phyloP scores from a whole-genome alignment of 202 grass and related monocot species.

The Saccharum hybrid region DNA sequence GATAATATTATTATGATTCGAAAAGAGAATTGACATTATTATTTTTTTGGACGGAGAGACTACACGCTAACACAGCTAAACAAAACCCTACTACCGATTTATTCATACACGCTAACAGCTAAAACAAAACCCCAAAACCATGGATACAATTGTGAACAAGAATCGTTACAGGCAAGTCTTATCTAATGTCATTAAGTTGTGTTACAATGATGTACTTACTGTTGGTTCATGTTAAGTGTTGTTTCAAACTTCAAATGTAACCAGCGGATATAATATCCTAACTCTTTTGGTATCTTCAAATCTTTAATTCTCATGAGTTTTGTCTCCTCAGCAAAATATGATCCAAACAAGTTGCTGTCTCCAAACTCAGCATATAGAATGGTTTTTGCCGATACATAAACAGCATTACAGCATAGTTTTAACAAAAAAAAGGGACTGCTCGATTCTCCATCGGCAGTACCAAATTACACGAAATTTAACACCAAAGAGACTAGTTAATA shows the following conservation, averaged over 20 bases:
- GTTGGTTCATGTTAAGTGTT: background rate
- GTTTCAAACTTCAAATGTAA: background rate
- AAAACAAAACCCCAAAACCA: too few species aligned
- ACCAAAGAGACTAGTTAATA: slow-evolving; percentile 35
- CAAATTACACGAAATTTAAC: slow-evolving; percentile 24
- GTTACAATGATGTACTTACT: background rate
- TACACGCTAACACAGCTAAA: background rate
- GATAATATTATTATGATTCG: background rate
- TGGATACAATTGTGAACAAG: background rate
- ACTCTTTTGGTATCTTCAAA: too few species aligned
- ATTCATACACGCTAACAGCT: too few species aligned
- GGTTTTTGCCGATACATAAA: slow-evolving; percentile 19
- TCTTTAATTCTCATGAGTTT: too few species aligned
- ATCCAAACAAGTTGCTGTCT: background rate
- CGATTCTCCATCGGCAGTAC: slow-evolving; percentile 33
- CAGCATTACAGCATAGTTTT: slow-evolving; percentile 6
- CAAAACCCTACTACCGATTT: too few species aligned
- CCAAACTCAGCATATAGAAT: slow-evolving; percentile 24
- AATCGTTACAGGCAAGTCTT: background rate
- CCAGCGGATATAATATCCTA: too few species aligned
- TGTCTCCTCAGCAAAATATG: too few species aligned
- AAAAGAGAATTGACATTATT: background rate
- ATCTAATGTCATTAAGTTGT: background rate
- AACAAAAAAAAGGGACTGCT: slow-evolving; percentile 48
- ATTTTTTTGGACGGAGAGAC: background rate